Evolutionary conservation across 116 monocot species (phyloP).

Genomic region (Dioscorea cayenensis): DNA sequence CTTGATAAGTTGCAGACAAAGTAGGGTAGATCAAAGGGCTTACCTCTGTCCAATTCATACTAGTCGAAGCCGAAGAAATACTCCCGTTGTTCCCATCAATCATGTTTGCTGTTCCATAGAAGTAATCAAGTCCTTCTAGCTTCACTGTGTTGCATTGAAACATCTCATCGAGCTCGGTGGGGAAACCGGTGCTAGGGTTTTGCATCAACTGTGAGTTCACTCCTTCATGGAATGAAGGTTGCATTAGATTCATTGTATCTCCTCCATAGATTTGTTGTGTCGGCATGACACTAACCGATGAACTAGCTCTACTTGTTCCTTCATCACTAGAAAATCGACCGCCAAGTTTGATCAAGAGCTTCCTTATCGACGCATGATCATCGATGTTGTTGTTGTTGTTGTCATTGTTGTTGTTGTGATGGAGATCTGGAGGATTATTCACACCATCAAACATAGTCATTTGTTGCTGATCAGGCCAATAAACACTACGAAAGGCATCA

Average conservation of each 20-base stretch:
- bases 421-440: neutral
- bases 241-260: neutral
- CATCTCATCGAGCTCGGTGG: conserved; percentile 12
- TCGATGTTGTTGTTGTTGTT: neutral
- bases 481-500: neutral
- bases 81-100: conserved; percentile 2
- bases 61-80: conserved; percentile 10
- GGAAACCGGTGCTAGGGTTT: neutral
- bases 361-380: conserved; percentile 10
- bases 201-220: neutral
- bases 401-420: neutral
- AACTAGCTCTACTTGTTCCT: neutral
- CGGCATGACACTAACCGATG: neutral
- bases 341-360: conserved; percentile 11
- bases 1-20: conserved; percentile 2
- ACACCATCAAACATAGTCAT: neutral
- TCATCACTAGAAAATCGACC: neutral
- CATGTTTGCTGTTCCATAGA: conserved; percentile 1
- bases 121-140: conserved; percentile 10
- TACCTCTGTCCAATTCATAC: conserved; percentile 23
- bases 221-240: neutral
- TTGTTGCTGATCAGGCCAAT: conserved; percentile 3
- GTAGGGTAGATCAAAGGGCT: conserved; percentile 13
- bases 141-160: conserved; percentile 1
- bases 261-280: conserved; percentile 1